These are phyloP conservation scores for Phragmites australis DNA, from an alignment of 176 grass and related monocot genomes.

Conservation along the genomic window DNA sequence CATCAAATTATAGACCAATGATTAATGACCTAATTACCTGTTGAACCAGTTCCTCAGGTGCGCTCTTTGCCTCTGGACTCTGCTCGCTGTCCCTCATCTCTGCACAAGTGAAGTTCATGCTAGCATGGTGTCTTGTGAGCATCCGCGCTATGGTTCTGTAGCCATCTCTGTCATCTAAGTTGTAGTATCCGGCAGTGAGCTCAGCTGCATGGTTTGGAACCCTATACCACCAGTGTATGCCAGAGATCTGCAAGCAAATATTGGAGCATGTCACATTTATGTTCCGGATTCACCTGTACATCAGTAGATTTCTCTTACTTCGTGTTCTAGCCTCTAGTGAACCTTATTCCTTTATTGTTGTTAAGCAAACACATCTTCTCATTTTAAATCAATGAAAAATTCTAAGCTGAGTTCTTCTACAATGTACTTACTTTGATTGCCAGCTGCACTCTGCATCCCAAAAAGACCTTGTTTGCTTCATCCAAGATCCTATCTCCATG, in stretches of 20 bases:
- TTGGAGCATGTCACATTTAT: constrained; percentile 8
- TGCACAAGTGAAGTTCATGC: constrained; percentile 88
- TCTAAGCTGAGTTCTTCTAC: background rate
- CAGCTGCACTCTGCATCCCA: constrained; percentile 69
- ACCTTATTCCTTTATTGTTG: background rate
- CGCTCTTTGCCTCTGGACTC: constrained; percentile 53
- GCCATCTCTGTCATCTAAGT: constrained; percentile 70
- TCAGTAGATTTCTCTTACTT: background rate
- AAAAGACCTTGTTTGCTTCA: constrained; percentile 69
- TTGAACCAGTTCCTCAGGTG: constrained; percentile 81
- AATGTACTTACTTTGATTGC: constrained; percentile 75
- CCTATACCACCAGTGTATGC: constrained; percentile 91
- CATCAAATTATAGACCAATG: background rate
- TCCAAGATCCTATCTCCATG: constrained; percentile 79
- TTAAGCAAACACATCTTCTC: constrained; percentile 1
- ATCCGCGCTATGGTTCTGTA: constrained; percentile 79
- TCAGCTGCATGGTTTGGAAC: constrained; percentile 85
- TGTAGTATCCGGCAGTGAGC: constrained; percentile 85
- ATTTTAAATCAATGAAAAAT: background rate
- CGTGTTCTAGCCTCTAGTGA: background rate
- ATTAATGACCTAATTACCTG: constrained; percentile 54
- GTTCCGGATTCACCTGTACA: constrained; percentile 22
- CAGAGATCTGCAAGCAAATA: constrained; percentile 55
- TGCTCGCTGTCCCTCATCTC: constrained; percentile 87
- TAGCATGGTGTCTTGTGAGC: constrained; percentile 64